Evolutionary conservation across 768 basidiomycete genomes (phyloP).

Genomic region (Trametes cinnabarina): DNA sequence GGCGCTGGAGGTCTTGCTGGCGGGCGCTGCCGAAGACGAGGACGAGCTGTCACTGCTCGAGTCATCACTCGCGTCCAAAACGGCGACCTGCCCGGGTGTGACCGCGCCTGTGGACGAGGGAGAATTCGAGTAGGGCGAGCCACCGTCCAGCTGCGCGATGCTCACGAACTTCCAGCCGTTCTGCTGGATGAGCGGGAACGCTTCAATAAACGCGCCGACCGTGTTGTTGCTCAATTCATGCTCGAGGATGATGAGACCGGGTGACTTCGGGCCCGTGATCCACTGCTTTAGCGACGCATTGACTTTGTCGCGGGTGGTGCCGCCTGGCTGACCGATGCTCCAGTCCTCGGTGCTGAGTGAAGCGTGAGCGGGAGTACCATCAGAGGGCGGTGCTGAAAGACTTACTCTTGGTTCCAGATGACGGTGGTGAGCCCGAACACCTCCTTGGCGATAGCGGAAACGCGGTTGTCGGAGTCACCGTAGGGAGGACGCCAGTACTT

Average conservation of each 20-base stretch:
- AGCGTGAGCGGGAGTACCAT: conserved; percentile 1
- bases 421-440: conserved; percentile 85
- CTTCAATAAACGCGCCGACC: conserved; percentile 64
- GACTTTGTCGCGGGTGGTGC: conserved; percentile 48
- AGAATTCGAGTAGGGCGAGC: conserved; percentile 23
- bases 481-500: conserved; percentile 88
- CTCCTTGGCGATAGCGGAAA: conserved; percentile 80
- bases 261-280: conserved; percentile 64
- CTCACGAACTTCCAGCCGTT: conserved; percentile 73
- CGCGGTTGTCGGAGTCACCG: conserved; percentile 81
- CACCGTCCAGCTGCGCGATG: conserved; percentile 39
- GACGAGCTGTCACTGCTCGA: neutral
- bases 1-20: neutral
- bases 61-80: neutral
- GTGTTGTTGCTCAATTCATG: conserved; percentile 70
- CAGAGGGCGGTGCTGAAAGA: neutral
- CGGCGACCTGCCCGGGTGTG: neutral
- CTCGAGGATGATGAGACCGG: conserved; percentile 81
- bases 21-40: neutral
- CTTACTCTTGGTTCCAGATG: conserved; percentile 88
- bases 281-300: conserved; percentile 51
- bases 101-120: conserved; percentile 10
- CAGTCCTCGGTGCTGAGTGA: conserved; percentile 68
- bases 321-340: conserved; percentile 47
- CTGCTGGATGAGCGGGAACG: conserved; percentile 58